Evolutionary conservation across 2,329 filamentous ascomycete genomes (phyloP), one percentile per base, ranked within the genome.

Genomic region (Xylaria sp.): DNA sequence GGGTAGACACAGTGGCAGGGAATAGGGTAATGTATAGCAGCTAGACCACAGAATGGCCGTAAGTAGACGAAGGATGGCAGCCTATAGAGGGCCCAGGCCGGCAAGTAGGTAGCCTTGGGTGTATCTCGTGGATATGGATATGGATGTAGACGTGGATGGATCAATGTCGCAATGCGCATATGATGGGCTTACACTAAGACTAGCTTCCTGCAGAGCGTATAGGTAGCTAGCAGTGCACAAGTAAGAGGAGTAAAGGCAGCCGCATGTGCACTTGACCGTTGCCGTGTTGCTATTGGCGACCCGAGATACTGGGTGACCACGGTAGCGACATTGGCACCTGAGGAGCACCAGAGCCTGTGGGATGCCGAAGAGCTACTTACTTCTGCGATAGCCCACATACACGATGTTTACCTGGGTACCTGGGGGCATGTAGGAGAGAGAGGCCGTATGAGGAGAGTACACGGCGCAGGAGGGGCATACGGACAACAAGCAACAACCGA

Each of bases 291-390:
- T 65, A 67, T 65, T 67, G 65, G 65, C 53, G 62, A 65, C 65
- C 65, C 65, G 62, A 51, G 55, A 52, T 63, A 53, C 65, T 67
- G 65, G 65, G 59, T 67, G 60, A 46, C 61, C 60, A 52, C 58
- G 50, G 61, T 38, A 66, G 57, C 61, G 61, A 66, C 64, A 66
- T 66, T n/a, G 61, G 61, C 64, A 66, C 50, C 57, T 60, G 60
- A 63, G 25, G 35, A 56, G 59, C 60, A 52, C 57, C 53, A 31
- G 35, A 50, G 51, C 63, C 63, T 66, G 63, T 60, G 60, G 57
- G 60, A 56, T 64, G 57, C 63, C 60, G 63, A 57, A 33, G 38
- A 47, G 31, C 37, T 55, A 56, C 55, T 52, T 15, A 28, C 45
- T 56, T 40, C 40, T 43, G 42, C 28, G 17, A 40, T n/a, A 45